Evolutionary conservation across 345 rosid genomes (phyloP).

Genomic region (Aegle marmelos): DNA sequence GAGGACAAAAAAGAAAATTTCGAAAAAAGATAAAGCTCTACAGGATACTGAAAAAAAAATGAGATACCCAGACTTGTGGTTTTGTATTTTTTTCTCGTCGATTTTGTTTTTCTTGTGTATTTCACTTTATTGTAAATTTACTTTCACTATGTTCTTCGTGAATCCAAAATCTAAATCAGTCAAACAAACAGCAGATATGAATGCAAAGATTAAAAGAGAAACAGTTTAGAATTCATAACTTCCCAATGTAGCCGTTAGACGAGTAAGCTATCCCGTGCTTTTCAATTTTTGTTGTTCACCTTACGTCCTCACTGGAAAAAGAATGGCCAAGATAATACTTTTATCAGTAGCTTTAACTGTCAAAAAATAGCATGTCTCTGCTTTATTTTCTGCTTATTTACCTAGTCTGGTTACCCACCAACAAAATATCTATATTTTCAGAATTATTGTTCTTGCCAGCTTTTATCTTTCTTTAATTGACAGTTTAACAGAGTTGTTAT

Average conservation of each 20-base stretch:
- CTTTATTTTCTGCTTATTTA: not conserved
- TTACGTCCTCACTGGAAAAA: conserved; percentile 1
- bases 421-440: not conserved
- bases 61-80: not conserved
- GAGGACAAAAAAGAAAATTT: not conserved
- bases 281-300: conserved; percentile 5
- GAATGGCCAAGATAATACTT: not conserved
- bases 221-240: not conserved
- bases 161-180: not conserved
- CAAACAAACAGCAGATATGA: not conserved
- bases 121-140: not conserved
- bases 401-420: conserved; percentile 1
- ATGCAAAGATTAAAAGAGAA: not conserved
- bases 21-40: not conserved
- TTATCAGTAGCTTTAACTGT: conserved; percentile 19
- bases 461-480: not conserved
- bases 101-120: not conserved
- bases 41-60: not conserved
- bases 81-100: not conserved
- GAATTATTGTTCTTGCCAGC: not conserved
- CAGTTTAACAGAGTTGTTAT: not conserved
- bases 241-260: not conserved
- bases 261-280: not conserved
- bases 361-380: not conserved
- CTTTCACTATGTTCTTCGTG: not conserved